These are phyloP conservation scores for Ceratonia siliqua DNA, from an alignment of 306 rosid species.

Conservation along the genomic window DNA sequence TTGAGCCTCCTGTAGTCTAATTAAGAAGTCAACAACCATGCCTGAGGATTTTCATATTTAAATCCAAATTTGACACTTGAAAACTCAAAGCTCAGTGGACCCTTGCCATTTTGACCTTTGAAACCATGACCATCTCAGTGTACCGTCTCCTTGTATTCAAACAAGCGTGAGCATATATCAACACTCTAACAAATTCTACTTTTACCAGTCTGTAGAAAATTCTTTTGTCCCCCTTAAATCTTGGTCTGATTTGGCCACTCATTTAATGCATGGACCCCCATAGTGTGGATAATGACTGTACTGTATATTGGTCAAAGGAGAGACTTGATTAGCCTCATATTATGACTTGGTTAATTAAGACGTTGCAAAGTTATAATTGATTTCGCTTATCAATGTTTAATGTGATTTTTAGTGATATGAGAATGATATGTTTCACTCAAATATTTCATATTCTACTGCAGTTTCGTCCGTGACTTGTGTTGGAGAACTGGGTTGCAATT, in stretches of 20 bases:
- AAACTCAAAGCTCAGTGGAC: neutral
- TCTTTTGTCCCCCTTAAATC: neutral
- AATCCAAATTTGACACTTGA: slow-evolving; percentile 11
- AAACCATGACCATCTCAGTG: neutral
- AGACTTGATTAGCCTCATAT: neutral
- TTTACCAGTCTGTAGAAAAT: neutral
- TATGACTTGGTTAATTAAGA: neutral
- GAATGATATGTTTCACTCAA: neutral
- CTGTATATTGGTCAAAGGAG: slow-evolving; percentile 22
- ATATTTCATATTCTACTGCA: slow-evolving; percentile 30
- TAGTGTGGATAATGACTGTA: neutral
- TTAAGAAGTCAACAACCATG: slow-evolving; percentile 34
- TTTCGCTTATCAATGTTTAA: neutral
- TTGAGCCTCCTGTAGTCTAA: neutral
- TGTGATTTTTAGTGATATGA: neutral
- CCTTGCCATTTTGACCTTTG: slow-evolving; percentile 28
- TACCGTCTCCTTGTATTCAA: slow-evolving; percentile 17
- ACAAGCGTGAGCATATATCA: neutral
- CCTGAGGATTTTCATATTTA: neutral
- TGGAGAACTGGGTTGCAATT: slow-evolving; percentile 77
- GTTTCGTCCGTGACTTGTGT: slow-evolving; percentile 70
- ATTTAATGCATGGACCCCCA: slow-evolving; percentile 13
- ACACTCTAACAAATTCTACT: neutral
- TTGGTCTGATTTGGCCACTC: neutral
- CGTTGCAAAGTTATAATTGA: neutral